phyloP scores from a whole-genome alignment of 345 rosid species.

The Psidium guajava region DNA sequence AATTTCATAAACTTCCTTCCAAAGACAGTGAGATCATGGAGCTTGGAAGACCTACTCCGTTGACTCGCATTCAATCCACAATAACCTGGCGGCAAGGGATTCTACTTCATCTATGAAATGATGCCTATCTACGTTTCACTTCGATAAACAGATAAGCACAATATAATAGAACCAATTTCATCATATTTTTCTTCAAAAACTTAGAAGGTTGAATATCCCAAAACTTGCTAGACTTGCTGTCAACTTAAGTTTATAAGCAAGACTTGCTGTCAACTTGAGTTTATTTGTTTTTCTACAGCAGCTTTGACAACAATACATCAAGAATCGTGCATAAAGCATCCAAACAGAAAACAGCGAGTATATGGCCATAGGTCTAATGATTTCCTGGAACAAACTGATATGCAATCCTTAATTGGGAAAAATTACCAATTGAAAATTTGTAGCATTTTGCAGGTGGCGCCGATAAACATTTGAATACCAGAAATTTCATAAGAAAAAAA shows the following conservation, averaged over 20 bases:
- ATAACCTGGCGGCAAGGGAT: not conserved
- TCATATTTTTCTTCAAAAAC: not conserved
- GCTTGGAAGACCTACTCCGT: not conserved
- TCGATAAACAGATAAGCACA: not conserved
- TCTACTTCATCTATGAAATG: not conserved
- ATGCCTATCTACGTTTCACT: not conserved
- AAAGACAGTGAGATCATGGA: not conserved
- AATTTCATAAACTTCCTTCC: not conserved
- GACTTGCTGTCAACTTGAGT: not conserved
- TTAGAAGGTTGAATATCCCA: not conserved
- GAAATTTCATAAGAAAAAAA: not conserved
- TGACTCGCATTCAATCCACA: not conserved
- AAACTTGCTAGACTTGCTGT: not conserved
- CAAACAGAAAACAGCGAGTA: not conserved
- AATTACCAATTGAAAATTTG: not conserved
- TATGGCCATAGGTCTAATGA: not conserved
- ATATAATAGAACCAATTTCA: not conserved
- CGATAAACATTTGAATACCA: not conserved
- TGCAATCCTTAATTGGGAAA: not conserved
- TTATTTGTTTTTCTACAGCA: not conserved
- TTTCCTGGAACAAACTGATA: not conserved
- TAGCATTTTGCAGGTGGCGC: not conserved
- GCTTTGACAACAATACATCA: not conserved
- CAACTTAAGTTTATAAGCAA: too few relatives aligned
- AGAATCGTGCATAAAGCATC: not conserved